Conservation (phyloP, 257 asterid species). For the Forsythia viridissima region DNA sequence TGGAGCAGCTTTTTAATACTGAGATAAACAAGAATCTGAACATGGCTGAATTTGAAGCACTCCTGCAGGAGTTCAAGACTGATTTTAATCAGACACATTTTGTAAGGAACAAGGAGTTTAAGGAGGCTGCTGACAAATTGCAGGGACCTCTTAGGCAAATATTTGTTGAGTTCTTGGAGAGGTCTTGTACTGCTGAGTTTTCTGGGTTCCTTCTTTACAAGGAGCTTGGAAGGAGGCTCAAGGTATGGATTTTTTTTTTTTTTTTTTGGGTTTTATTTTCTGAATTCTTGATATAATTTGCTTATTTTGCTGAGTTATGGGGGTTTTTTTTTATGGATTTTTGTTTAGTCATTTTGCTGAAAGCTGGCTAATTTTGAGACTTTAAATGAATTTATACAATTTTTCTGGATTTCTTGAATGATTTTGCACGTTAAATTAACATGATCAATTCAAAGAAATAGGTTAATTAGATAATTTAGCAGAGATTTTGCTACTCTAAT, state of each 20-base stretch:
- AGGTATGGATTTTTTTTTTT: slow-evolving; percentile 35
- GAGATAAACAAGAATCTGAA: slow-evolving; percentile 86
- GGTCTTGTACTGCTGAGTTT: slow-evolving; percentile 97
- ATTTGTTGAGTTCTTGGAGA: slow-evolving; percentile 87
- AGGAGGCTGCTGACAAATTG: slow-evolving; percentile 85
- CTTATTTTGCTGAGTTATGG: not conserved
- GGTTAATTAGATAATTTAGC: not conserved
- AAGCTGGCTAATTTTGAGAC: not conserved
- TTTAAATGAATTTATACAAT: not conserved
- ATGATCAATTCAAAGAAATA: not conserved
- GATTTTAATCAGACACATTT: slow-evolving; percentile 96
- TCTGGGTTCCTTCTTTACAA: slow-evolving; percentile 91
- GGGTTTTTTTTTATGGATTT: not conserved
- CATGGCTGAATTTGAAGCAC: slow-evolving; percentile 79
- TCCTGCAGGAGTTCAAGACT: slow-evolving; percentile 92
- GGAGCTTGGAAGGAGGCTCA: slow-evolving; percentile 93
- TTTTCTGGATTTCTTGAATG: not conserved
- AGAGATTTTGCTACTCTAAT: not conserved
- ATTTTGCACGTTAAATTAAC: not conserved
- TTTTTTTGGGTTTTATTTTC: not conserved
- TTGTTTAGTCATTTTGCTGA: not conserved
- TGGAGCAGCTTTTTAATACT: slow-evolving; percentile 94
- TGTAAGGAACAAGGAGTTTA: slow-evolving; percentile 87
- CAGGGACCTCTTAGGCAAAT: slow-evolving; percentile 81
- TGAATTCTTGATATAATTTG: not conserved